phyloP scores from a whole-genome alignment of 805 yeast species.

The Candida awuae region DNA sequence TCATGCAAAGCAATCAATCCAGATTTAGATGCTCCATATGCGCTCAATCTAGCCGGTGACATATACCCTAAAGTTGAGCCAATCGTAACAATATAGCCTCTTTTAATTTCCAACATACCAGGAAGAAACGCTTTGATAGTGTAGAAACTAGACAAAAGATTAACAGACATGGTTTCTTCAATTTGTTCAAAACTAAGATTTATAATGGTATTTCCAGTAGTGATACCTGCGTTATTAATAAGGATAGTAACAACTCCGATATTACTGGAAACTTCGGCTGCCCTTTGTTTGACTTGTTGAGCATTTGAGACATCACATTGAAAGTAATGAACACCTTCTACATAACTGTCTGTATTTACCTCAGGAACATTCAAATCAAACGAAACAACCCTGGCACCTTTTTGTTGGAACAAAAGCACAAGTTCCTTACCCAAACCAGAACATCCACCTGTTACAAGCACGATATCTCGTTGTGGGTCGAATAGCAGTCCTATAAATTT shows the following conservation, averaged over 20 bases:
- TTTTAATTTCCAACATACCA: constrained; percentile 46
- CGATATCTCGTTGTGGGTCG: constrained; percentile 51
- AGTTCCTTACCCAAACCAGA: constrained; percentile 71
- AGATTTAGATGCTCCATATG: constrained; percentile 87
- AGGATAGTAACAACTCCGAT: constrained; percentile 59
- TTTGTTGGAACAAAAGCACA: constrained; percentile 35
- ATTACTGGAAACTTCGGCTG: constrained; percentile 34
- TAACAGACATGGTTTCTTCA: constrained; percentile 54
- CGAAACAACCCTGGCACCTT: constrained; percentile 50
- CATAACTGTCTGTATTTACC: constrained; percentile 22
- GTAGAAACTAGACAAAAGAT: constrained; percentile 61
- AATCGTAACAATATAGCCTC: constrained; percentile 75
- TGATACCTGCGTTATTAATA: constrained; percentile 81
- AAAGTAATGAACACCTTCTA: constrained; percentile 43
- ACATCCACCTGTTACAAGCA: constrained; percentile 77
- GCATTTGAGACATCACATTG: constrained; percentile 63
- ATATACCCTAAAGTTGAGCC: constrained; percentile 81
- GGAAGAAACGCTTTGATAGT: constrained; percentile 69
- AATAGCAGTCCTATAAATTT: constrained; percentile 42
- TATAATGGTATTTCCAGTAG: constrained; percentile 47
- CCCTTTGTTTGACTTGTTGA: constrained; percentile 35
- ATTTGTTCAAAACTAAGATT: constrained; percentile 52
- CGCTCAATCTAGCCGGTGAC: constrained; percentile 72
- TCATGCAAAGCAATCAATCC: constrained; percentile 82
- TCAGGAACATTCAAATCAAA: constrained; percentile 49